A percentile compares a stretch with the other conserved stretches of the same genome.
These are phyloP conservation scores for Cordia subcordata DNA, from an alignment of 257 asterid genomes.

Conservation along the genomic window DNA sequence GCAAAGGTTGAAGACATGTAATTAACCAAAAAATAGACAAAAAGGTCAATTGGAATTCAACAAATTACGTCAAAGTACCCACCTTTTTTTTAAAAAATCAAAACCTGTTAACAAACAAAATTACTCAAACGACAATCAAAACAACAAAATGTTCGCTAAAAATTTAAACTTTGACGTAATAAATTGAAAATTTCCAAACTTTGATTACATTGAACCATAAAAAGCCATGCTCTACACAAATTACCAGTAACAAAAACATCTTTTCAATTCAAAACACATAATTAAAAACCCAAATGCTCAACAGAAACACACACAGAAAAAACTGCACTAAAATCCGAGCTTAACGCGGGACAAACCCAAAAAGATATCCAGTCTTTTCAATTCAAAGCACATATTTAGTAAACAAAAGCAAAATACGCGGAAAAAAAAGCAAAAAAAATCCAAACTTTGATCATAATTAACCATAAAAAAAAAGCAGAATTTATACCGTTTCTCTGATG, in stretches of 20 bases:
- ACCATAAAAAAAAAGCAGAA: neutral
- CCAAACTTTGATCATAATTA: neutral
- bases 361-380: too few species aligned
- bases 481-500: conserved; percentile 77
- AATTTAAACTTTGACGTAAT: too few species aligned
- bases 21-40: neutral
- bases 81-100: neutral
- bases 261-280: too few species aligned
- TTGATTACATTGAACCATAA: neutral
- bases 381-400: too few species aligned
- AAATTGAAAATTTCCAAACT: neutral
- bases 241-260: too few species aligned
- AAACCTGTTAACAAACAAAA: neutral
- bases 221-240: neutral
- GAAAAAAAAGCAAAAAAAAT: too few species aligned
- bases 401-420: too few species aligned
- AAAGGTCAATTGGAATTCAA: neutral
- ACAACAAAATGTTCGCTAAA: neutral
- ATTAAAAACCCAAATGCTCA: too few species aligned
- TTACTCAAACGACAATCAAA: neutral
- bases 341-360: too few species aligned
- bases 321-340: too few species aligned
- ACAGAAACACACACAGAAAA: too few species aligned
- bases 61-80: neutral
- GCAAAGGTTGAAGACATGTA: too few species aligned